Conservation (phyloP, 495 filamentous ascomycete genomes). For the Penicillium simplicissimum region DNA sequence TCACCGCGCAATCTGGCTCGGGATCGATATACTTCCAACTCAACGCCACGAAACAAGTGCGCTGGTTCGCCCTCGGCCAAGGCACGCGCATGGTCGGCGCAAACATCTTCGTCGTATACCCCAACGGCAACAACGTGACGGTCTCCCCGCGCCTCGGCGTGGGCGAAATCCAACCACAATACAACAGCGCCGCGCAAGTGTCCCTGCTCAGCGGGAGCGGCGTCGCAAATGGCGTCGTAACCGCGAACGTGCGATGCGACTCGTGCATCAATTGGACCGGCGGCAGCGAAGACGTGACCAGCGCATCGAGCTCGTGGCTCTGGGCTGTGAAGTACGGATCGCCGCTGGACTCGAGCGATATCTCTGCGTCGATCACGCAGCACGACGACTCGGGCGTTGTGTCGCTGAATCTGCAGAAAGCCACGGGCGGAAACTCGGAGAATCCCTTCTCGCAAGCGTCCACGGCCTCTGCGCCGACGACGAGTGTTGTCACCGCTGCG, state of each 20-base stretch:
- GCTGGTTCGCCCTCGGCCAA: conserved; percentile 68
- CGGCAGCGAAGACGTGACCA: conserved; percentile 44
- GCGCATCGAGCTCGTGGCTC: conserved; percentile 60
- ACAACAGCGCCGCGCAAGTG: conserved; percentile 50
- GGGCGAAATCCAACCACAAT: conserved; percentile 53
- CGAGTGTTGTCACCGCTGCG: background rate
- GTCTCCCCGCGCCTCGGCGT: conserved; percentile 59
- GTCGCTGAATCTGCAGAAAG: conserved; percentile 17
- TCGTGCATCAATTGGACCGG: conserved; percentile 59
- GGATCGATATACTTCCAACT: conserved; percentile 64
- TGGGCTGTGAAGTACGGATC: conserved; percentile 61
- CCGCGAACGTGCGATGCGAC: conserved; percentile 62
- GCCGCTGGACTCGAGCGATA: conserved; percentile 54
- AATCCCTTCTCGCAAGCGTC: conserved; percentile 58
- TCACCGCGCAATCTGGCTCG: conserved; percentile 28
- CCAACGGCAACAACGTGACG: conserved; percentile 54
- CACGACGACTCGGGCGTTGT: conserved; percentile 49
- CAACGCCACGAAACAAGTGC: conserved; percentile 53
- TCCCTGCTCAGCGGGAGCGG: conserved; percentile 66
- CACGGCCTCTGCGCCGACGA: background rate
- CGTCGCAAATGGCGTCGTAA: conserved; percentile 51
- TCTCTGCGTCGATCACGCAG: conserved; percentile 50
- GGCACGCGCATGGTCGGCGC: conserved; percentile 61
- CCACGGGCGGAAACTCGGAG: conserved; percentile 37
- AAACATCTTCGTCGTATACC: conserved; percentile 73